Evolutionary conservation across 2,329 filamentous ascomycete genomes (phyloP), one percentile per base, ranked within the genome.

Genomic region (Alternaria triticina): DNA sequence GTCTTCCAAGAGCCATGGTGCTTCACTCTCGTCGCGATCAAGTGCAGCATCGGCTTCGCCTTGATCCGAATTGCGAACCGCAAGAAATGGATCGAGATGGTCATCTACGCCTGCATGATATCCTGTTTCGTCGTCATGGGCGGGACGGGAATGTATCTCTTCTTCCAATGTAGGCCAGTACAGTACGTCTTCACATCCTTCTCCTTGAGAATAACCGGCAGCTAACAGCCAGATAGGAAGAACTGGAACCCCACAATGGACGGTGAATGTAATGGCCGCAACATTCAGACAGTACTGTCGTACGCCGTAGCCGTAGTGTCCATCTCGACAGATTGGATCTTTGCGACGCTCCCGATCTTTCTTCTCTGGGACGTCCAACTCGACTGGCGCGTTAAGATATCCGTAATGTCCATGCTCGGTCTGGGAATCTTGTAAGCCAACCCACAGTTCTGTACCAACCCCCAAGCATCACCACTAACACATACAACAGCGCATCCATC

Each of bases 1-100:
- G 33, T 59, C 43, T 62, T 62, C 43, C 59, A 59, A 12, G 55
- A 62, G 44, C 59, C 59, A 17, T 62, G 59, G 59, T 62, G 59
- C 44, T 62, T 62, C 20, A 62, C 59, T 10, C 59, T 62, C 25
- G 23, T 62, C 22, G 50, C 59, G 13, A 62, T 62, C n/a, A 62
- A 62, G 6, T 52, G 55, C 23, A 62, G 59, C 23, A 62, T 62
- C 28, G 55, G 55, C 4, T 62, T 62, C 17, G 55, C 59, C 17
- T n/a, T 62, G 17, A 59, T 62, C 22, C 55, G 59, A 11, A 62
- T 62, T 9, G 47, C 59, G 10, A 62, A 47, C 15, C 47, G 59
- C 47, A 62, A 62, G 30, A 62, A 43, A 25, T 62, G 59, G 59
- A 58, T 59, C 12, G 59, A 62, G 46, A 40, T 40, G n/a, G 59